These are phyloP conservation scores for Tulasnella sp. DNA, from an alignment of 768 basidiomycete species.

Conservation along the genomic window DNA sequence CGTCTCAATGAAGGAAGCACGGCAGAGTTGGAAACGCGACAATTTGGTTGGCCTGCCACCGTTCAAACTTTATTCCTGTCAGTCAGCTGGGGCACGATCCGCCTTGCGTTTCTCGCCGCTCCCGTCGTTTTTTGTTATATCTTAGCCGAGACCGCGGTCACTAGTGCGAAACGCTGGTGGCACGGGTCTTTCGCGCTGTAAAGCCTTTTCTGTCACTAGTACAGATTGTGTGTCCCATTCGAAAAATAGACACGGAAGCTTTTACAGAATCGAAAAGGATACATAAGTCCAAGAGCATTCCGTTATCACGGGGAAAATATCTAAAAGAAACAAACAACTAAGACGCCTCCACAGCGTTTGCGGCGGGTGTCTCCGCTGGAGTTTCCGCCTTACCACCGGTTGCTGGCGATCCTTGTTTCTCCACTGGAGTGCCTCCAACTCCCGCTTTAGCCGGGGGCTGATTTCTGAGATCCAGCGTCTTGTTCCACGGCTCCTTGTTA, in stretches of 20 bases:
- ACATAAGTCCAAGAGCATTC: constrained; percentile 14
- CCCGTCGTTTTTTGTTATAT: constrained; percentile 19
- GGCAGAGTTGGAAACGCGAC: constrained; percentile 21
- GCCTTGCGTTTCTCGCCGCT: constrained; percentile 19
- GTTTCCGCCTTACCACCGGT: constrained; percentile 16
- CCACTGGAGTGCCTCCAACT: neutral
- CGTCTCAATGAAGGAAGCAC: constrained; percentile 22
- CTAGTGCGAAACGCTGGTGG: constrained; percentile 16
- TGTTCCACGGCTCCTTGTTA: constrained; percentile 28
- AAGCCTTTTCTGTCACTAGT: neutral
- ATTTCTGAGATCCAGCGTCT: constrained; percentile 27
- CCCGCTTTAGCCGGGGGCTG: constrained; percentile 3
- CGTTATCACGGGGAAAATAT: constrained; percentile 3
- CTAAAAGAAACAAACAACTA: constrained; percentile 8
- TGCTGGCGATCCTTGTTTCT: constrained; percentile 13
- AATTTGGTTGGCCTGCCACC: constrained; percentile 16
- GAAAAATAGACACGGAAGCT: neutral
- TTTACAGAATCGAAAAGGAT: constrained; percentile 13
- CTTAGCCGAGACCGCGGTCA: constrained; percentile 16
- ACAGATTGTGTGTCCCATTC: neutral
- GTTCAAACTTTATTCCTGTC: constrained; percentile 8
- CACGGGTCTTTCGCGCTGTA: constrained; percentile 21
- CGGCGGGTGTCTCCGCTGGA: neutral
- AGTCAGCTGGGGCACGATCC: constrained; percentile 17
- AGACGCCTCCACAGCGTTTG: constrained; percentile 28